A percentile compares a stretch with the other conserved stretches of the same genome.
Evolutionary conservation across 495 filamentous ascomycete genomes (phyloP).

Genomic region (Penicillium salamii): DNA sequence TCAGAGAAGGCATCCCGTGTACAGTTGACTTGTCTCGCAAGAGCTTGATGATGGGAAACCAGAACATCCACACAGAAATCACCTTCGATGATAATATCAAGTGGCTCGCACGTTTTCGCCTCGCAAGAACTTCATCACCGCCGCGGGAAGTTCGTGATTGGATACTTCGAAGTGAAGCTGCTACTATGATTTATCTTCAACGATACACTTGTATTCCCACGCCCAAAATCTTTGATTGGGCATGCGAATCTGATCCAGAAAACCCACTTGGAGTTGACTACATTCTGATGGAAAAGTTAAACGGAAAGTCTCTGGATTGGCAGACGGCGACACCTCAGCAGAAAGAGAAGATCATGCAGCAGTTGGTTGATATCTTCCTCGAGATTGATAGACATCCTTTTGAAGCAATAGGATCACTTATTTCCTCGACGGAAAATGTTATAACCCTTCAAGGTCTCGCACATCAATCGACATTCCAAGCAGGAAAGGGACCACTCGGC

Average conservation of each 20-base stretch:
- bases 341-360: slow-evolving; percentile 30
- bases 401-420: slow-evolving; percentile 19
- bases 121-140: slow-evolving; percentile 7
- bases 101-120: slow-evolving; percentile 11
- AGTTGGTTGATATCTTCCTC: slow-evolving; percentile 30
- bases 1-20: too few relatives aligned
- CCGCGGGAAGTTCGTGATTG: slow-evolving; percentile 14
- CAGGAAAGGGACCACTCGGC: slow-evolving; percentile 10
- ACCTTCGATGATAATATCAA: slow-evolving; percentile 14
- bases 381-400: slow-evolving; percentile 34
- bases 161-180: slow-evolving; percentile 21
- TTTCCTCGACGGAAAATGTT: neutral
- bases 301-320: slow-evolving; percentile 30
- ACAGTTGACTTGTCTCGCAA: too few relatives aligned
- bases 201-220: slow-evolving; percentile 8
- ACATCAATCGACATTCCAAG: slow-evolving; percentile 16
- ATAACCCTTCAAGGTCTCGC: neutral
- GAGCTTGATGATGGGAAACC: slow-evolving; percentile 2
- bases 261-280: too few relatives aligned
- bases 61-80: slow-evolving; percentile 18
- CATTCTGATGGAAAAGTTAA: too few relatives aligned
- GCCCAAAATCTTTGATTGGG: too few relatives aligned
- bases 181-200: slow-evolving; percentile 24
- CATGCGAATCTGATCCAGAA: too few relatives aligned
- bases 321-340: slow-evolving; percentile 13